Conservation (phyloP, 495 filamentous ascomycete species). For the Lophiostoma macrostomum region DNA sequence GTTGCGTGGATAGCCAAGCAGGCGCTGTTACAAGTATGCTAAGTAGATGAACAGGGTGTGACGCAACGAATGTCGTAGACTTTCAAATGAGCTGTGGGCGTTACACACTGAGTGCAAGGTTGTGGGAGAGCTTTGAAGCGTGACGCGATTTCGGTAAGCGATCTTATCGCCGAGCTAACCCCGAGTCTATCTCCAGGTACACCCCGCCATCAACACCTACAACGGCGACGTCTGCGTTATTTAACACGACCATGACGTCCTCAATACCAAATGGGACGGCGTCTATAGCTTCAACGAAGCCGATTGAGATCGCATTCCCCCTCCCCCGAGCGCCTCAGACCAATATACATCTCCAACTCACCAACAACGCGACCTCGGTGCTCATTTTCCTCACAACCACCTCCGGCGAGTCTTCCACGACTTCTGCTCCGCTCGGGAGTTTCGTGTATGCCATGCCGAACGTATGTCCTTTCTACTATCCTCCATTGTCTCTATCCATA, state of each 20-base stretch:
- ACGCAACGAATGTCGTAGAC: too few relatives aligned
- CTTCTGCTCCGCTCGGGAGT: constrained; percentile 60
- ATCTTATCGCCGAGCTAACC: constrained; percentile 16
- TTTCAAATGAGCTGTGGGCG: too few relatives aligned
- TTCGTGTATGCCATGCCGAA: constrained; percentile 93
- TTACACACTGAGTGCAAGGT: too few relatives aligned
- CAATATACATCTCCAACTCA: constrained; percentile 74
- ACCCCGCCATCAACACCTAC: background rate
- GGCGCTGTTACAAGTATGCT: too few relatives aligned
- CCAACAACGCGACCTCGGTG: constrained; percentile 61
- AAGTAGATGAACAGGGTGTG: too few relatives aligned
- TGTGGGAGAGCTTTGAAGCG: too few relatives aligned
- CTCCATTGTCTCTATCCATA: background rate
- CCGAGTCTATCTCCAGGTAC: background rate
- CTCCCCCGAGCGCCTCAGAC: constrained; percentile 74
- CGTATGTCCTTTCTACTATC: constrained; percentile 50
- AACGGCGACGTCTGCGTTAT: background rate
- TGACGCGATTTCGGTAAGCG: too few relatives aligned
- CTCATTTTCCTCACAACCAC: constrained; percentile 76
- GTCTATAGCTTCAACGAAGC: constrained; percentile 43
- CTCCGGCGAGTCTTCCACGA: constrained; percentile 50
- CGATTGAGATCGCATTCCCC: constrained; percentile 69
- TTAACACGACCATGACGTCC: constrained; percentile 14
- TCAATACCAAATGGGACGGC: background rate
- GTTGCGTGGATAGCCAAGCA: background rate